phyloP scores from a whole-genome alignment of 805 yeast genomes.

The Yarrowia osloensis region DNA sequence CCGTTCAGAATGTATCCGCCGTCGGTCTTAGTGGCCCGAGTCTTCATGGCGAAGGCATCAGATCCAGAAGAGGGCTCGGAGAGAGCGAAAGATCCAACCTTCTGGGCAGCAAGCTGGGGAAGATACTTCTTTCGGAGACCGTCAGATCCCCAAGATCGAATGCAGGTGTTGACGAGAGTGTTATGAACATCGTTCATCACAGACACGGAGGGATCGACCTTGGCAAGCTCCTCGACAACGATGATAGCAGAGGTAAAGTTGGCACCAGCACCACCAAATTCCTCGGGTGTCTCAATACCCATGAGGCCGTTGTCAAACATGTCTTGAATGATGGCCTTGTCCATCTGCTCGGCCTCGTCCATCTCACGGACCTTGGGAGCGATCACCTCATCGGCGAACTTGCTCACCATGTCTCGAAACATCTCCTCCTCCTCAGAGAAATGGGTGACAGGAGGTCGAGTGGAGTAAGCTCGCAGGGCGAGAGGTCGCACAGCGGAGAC shows the following conservation, averaged over 20 bases:
- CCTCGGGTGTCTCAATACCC: constrained; percentile 53
- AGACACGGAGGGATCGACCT: constrained; percentile 48
- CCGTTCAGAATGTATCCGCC: constrained; percentile 47
- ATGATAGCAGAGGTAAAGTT: constrained; percentile 49
- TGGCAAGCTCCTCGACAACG: constrained; percentile 50
- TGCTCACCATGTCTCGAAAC: constrained; percentile 47
- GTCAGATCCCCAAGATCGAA: constrained; percentile 46
- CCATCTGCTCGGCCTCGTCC: constrained; percentile 46
- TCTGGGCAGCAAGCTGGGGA: constrained; percentile 44
- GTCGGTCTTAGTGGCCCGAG: constrained; percentile 46
- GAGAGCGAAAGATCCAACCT: constrained; percentile 47
- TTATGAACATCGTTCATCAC: constrained; percentile 51
- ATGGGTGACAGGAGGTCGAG: constrained; percentile 24
- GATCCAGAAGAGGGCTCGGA: constrained; percentile 49
- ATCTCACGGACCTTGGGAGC: constrained; percentile 46
- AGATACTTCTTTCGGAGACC: constrained; percentile 45
- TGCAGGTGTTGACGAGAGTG: constrained; percentile 48
- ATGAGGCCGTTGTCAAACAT: constrained; percentile 48
- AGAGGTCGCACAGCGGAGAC: constrained; percentile 3
- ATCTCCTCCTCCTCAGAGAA: constrained; percentile 48
- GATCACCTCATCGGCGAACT: constrained; percentile 46
- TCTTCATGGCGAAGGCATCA: constrained; percentile 49
- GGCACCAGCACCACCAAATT: constrained; percentile 51
- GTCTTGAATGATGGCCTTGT: constrained; percentile 39
- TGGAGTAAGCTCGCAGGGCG: constrained; percentile 27